These are phyloP conservation scores for Tagetes patula DNA, from an alignment of 129 eudicot genomes.

Conservation along the genomic window DNA sequence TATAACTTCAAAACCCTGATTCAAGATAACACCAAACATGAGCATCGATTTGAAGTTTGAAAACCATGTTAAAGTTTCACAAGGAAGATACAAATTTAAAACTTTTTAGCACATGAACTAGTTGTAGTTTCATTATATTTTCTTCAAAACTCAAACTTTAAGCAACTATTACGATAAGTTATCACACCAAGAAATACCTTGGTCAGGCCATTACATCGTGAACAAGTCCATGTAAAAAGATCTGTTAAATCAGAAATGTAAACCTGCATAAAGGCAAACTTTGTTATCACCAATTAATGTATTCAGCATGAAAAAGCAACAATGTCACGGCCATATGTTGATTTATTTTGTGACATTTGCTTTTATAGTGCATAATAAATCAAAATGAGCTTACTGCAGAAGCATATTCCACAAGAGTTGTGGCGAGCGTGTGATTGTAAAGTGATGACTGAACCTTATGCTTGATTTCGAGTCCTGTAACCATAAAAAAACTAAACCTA, in stretches of 20 bases:
- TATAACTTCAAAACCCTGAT: conserved; percentile 82
- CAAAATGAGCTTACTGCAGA: conserved; percentile 65
- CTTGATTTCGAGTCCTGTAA: conserved; percentile 51
- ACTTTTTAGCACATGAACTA: neutral
- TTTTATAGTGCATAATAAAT: neutral
- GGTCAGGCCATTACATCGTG: conserved; percentile 78
- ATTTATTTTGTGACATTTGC: neutral
- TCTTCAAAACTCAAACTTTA: neutral
- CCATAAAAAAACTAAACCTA: conserved; percentile 8
- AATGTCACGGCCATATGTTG: conserved; percentile 2
- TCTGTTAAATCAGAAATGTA: conserved; percentile 81
- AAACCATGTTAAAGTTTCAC: conserved; percentile 5
- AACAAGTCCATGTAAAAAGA: conserved; percentile 90
- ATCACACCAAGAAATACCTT: conserved; percentile 44
- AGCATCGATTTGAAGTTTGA: conserved; percentile 15
- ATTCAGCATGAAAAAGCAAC: neutral
- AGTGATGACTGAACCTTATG: conserved; percentile 36
- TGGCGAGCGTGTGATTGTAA: conserved; percentile 82
- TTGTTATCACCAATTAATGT: neutral
- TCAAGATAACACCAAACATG: conserved; percentile 15
- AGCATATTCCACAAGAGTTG: conserved; percentile 76
- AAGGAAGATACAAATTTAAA: neutral
- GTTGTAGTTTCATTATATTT: neutral
- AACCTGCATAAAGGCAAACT: conserved; percentile 47
- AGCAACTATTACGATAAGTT: neutral